Base-by-base conservation (phyloP, 192 early-diverging fungal species). In the Coemansia sp. region DNA sequence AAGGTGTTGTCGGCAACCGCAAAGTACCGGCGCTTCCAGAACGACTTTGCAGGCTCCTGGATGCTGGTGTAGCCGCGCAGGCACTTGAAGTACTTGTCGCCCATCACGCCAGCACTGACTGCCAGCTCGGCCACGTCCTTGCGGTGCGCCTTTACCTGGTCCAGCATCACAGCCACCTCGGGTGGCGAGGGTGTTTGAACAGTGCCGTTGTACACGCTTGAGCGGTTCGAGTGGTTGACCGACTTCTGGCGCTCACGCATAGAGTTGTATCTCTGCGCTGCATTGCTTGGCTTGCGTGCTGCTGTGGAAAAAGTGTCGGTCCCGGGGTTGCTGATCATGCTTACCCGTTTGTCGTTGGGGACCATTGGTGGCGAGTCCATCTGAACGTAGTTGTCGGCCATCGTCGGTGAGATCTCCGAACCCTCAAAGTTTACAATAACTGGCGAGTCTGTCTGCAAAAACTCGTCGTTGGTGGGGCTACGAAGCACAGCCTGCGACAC, bases 1-100 rank as follows among this genome's bases (percentile, higher is more conserved):
- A 77, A 49, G 6, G 65, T 77, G 20, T 68, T 61, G 34, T 77
- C 66, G 0, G 74, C 65, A 31, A 77, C 36, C 9, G 70, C 74
- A 77, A 77, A 77, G 55, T 71, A 77, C 24, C 74, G 61, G 26
- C 74, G 74, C 61, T 77, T 77, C 74, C 74, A 77, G 50, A 67
- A 77, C 37, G 68, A 57, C 38, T 67, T 71, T 14, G 62, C 60
- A 0, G 74, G 74, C 61, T 77, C 69, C 55, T 77, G 74, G 48
- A 77, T 77, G 50, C 64, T 77, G 36, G 69, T 71, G 63, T 71
- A 77, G 26, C 74, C 74, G 17, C 69, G 74, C 34, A 77, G 62
- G 34, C 74, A 67, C 59, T 71, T 9, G 26, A 64, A 68, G 56
- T 65, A 71, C 26, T 68, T 71, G 48, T 67, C 62, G 20, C 69